Evolutionary conservation across 805 yeast species (phyloP).

Genomic region (Saccharomycopsis sp.): DNA sequence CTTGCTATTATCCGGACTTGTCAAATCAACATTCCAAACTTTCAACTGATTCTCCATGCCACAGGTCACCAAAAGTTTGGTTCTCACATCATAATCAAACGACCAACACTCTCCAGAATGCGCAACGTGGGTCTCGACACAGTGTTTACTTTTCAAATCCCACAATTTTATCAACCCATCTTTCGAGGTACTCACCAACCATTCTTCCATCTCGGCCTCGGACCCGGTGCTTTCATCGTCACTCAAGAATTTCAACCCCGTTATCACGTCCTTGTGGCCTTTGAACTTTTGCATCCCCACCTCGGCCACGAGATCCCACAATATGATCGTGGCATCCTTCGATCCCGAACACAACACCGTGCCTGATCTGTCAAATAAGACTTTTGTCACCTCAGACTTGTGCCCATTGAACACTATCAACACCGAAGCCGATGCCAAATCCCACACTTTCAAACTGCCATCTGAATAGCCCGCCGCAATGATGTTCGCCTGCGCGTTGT

Average conservation of each 20-base stretch:
- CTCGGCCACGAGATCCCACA: slow-evolving; percentile 95
- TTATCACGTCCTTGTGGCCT: slow-evolving; percentile 84
- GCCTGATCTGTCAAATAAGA: slow-evolving; percentile 71
- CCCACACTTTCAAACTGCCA: slow-evolving; percentile 90
- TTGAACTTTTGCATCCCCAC: slow-evolving; percentile 77
- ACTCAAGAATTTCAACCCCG: slow-evolving; percentile 47
- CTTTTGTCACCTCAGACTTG: slow-evolving; percentile 60
- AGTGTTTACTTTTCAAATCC: slow-evolving; percentile 85
- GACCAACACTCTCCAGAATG: slow-evolving; percentile 94
- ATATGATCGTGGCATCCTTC: slow-evolving; percentile 69
- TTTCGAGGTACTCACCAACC: slow-evolving; percentile 68
- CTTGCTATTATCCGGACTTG: slow-evolving; percentile 35
- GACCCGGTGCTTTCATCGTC: slow-evolving; percentile 26
- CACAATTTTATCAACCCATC: slow-evolving; percentile 90
- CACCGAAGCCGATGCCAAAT: slow-evolving; percentile 67
- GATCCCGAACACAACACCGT: slow-evolving; percentile 84
- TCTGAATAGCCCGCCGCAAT: slow-evolving; percentile 86
- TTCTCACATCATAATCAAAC: slow-evolving; percentile 29
- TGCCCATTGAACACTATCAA: slow-evolving; percentile 87
- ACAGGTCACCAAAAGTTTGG: slow-evolving; percentile 50
- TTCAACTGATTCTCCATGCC: slow-evolving; percentile 78
- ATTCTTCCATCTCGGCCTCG: slow-evolving; percentile 48
- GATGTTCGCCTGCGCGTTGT: slow-evolving; percentile 53
- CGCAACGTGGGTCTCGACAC: slow-evolving; percentile 91
- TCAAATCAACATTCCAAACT: slow-evolving; percentile 67